These are phyloP conservation scores for Suillus variegatus DNA, from an alignment of 768 basidiomycete genomes.

Conservation along the genomic window DNA sequence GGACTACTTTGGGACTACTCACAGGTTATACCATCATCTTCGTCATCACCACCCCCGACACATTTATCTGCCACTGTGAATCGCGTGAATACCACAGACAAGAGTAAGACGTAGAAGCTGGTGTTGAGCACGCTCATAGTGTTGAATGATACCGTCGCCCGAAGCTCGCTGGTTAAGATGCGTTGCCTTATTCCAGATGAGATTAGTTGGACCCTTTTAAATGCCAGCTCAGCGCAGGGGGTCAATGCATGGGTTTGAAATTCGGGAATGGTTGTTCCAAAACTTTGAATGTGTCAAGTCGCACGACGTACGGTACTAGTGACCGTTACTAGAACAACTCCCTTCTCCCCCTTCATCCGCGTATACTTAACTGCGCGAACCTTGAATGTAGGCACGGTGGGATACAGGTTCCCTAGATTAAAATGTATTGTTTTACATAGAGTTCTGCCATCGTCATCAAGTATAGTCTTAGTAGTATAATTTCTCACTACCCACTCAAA, in stretches of 20 bases:
- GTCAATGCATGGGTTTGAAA: too few relatives aligned
- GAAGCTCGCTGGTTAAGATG: background rate
- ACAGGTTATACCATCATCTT: background rate
- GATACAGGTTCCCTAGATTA: too few relatives aligned
- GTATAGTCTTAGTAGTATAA: background rate
- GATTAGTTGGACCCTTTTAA: background rate
- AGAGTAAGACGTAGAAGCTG: background rate
- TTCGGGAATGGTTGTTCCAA: too few relatives aligned
- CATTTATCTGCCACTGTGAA: background rate
- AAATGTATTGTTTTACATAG: too few relatives aligned
- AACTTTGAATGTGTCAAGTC: too few relatives aligned
- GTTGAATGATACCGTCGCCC: background rate
- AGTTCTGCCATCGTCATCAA: background rate
- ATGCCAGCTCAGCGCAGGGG: too few relatives aligned
- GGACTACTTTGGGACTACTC: background rate
- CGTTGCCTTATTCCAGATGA: background rate
- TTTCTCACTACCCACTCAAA: background rate
- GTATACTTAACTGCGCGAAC: too few relatives aligned
- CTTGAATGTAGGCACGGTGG: constrained; percentile 7
- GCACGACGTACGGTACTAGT: too few relatives aligned
- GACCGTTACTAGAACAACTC: too few relatives aligned
- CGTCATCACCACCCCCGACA: background rate
- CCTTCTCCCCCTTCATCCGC: too few relatives aligned
- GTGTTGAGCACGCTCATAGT: background rate
- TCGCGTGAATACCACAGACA: background rate